Percentiles rank a stretch among this genome's conserved stretches.
phyloP scores from a whole-genome alignment of 192 early-diverging fungal genomes.

The Pilobolus umbonatus region DNA sequence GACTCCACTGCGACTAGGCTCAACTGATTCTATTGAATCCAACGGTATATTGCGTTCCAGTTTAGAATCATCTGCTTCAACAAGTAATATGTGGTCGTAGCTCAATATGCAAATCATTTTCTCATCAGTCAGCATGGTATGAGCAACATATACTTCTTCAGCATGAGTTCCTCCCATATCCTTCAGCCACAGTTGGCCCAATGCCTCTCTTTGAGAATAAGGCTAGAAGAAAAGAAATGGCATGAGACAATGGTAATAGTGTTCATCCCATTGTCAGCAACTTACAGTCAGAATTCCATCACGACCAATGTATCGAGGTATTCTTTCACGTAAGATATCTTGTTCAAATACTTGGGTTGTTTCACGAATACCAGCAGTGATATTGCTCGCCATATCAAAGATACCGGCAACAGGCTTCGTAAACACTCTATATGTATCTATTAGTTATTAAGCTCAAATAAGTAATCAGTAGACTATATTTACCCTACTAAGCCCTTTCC shows the following conservation, averaged over 20 bases:
- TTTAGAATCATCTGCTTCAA: constrained; percentile 20
- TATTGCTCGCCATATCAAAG: constrained; percentile 80
- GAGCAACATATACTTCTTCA: constrained; percentile 68
- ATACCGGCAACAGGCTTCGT: constrained; percentile 86
- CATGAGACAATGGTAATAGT: not conserved
- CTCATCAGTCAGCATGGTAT: constrained; percentile 28
- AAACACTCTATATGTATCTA: constrained; percentile 47
- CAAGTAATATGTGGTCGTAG: constrained; percentile 56
- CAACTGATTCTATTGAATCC: not conserved
- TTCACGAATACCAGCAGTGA: constrained; percentile 78
- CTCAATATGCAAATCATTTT: constrained; percentile 70
- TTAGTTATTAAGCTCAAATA: not conserved
- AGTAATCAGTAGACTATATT: not conserved
- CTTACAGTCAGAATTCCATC: constrained; percentile 62
- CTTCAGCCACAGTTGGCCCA: constrained; percentile 75
- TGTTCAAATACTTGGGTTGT: constrained; percentile 81
- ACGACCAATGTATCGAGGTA: constrained; percentile 68
- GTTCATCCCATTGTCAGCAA: not conserved
- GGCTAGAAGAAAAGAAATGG: constrained; percentile 25
- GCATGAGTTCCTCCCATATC: constrained; percentile 62
- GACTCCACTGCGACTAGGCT: not conserved
- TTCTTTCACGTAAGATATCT: constrained; percentile 65
- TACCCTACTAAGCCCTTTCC: constrained; percentile 76
- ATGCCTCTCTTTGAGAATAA: constrained; percentile 65
- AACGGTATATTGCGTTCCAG: constrained; percentile 17